A percentile compares a stretch with the other conserved stretches of the same genome.
Evolutionary conservation across 1,284 basidiomycete species (phyloP).

Genomic region (Cryptococcus sp.): DNA sequence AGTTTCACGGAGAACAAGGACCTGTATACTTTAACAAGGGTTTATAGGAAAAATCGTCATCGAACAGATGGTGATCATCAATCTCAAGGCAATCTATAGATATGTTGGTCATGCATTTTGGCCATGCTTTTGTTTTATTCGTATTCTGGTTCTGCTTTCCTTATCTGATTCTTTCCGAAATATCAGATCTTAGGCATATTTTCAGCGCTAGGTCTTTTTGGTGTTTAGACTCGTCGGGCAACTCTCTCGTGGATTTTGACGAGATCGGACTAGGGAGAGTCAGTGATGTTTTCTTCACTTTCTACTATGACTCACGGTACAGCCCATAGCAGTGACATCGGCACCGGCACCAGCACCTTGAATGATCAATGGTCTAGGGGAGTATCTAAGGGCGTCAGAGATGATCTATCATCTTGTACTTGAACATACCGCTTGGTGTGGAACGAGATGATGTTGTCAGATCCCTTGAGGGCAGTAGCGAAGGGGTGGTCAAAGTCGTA

Average conservation of each 20-base stretch:
- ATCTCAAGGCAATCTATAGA: neutral
- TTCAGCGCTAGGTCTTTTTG: no score
- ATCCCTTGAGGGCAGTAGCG: constrained; percentile 88
- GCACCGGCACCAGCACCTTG: constrained; percentile 96
- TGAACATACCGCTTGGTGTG: constrained; percentile 66
- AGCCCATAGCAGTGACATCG: constrained; percentile 97
- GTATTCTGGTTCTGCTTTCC: neutral
- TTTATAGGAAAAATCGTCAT: constrained; percentile 26
- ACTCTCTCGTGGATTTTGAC: constrained; percentile 45
- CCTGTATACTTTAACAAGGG: constrained; percentile 55
- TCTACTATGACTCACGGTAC: constrained; percentile 47
- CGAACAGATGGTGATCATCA: neutral
- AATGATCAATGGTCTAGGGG: constrained; percentile 76
- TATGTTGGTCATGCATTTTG: neutral
- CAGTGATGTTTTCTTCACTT: neutral
- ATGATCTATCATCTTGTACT: neutral
- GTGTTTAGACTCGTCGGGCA: constrained; percentile 6
- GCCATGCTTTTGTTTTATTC: neutral
- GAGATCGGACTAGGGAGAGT: constrained; percentile 38
- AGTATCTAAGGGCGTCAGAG: constrained; percentile 52
- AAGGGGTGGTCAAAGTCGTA: constrained; percentile 68
- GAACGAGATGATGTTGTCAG: constrained; percentile 98
- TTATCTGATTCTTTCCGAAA: neutral
- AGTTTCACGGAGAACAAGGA: constrained; percentile 39
- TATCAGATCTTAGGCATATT: no score